Conservation (phyloP, 257 asterid species). For the Solanum pimpinellifolium region DNA sequence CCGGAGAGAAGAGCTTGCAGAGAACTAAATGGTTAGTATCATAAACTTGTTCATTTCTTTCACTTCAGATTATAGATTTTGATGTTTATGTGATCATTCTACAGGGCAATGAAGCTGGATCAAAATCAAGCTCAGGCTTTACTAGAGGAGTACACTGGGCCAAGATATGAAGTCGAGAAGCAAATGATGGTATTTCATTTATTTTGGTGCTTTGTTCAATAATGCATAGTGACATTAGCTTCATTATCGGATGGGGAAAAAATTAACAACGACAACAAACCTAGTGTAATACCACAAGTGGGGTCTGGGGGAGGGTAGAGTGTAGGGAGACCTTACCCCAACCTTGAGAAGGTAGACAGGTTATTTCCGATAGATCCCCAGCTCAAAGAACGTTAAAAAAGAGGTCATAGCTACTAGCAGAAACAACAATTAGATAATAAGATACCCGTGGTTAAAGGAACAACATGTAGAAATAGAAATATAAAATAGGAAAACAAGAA, state of each 20-base stretch:
- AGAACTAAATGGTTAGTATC: constrained; percentile 74
- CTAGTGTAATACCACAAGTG: background rate
- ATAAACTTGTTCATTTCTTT: background rate
- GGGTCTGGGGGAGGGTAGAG: background rate
- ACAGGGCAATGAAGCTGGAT: constrained; percentile 70
- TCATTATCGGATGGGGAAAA: background rate
- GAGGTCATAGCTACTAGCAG: background rate
- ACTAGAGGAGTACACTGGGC: constrained; percentile 58
- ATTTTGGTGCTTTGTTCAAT: background rate
- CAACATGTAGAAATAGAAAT: background rate
- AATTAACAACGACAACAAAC: background rate
- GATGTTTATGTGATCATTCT: background rate
- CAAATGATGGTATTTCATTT: constrained; percentile 52
- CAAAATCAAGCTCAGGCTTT: constrained; percentile 45
- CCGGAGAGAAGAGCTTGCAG: constrained; percentile 77
- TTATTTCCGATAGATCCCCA: background rate
- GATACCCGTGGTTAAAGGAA: background rate
- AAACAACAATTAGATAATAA: too few species aligned
- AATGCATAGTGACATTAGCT: background rate
- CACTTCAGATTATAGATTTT: background rate
- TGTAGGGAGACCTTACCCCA: background rate
- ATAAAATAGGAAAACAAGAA: background rate
- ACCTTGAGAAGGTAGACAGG: background rate
- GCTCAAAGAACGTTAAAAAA: background rate
- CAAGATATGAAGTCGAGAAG: constrained; percentile 75